Evolutionary conservation across 2,329 filamentous ascomycete genomes (phyloP).

Genomic region (Pseudopyricularia cyperi): DNA sequence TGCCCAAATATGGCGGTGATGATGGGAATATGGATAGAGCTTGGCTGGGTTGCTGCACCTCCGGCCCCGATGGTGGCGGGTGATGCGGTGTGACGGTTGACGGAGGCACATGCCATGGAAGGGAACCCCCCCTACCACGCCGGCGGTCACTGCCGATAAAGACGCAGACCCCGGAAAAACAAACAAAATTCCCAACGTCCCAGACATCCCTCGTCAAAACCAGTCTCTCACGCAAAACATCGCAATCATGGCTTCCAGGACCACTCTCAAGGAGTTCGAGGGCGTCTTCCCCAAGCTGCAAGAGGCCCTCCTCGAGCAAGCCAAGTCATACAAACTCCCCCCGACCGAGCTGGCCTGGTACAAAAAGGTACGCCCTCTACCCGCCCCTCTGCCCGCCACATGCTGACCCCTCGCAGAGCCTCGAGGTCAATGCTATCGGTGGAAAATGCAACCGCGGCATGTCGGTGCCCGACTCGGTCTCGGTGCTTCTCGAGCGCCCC

Average conservation of each 20-base stretch:
- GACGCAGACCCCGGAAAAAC: no score
- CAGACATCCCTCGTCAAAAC: not conserved
- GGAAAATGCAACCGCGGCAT: slow-evolving; percentile 99
- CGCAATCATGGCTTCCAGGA: slow-evolving; percentile 50
- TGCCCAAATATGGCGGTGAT: no score
- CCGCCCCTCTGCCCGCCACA: not conserved
- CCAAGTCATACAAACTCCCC: slow-evolving; percentile 71
- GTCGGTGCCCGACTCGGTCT: slow-evolving; percentile 86
- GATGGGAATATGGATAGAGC: no score
- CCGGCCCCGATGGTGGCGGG: no score
- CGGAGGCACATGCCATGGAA: no score
- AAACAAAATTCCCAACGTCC: no score
- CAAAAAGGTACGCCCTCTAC: slow-evolving; percentile 46
- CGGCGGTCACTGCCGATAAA: no score
- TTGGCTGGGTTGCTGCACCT: no score
- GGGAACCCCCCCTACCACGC: no score
- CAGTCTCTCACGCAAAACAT: not conserved
- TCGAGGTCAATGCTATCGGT: slow-evolving; percentile 77
- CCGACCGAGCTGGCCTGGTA: slow-evolving; percentile 75
- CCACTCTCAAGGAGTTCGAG: slow-evolving; percentile 79
- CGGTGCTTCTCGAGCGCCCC: slow-evolving; percentile 58
- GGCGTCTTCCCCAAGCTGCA: slow-evolving; percentile 76
- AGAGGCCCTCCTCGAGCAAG: slow-evolving; percentile 67
- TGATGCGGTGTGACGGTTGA: no score
- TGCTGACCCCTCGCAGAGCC: slow-evolving; percentile 39